phyloP scores from a whole-genome alignment of 371 early-diverging fungal species.

The Rhizopus arrhizus region DNA sequence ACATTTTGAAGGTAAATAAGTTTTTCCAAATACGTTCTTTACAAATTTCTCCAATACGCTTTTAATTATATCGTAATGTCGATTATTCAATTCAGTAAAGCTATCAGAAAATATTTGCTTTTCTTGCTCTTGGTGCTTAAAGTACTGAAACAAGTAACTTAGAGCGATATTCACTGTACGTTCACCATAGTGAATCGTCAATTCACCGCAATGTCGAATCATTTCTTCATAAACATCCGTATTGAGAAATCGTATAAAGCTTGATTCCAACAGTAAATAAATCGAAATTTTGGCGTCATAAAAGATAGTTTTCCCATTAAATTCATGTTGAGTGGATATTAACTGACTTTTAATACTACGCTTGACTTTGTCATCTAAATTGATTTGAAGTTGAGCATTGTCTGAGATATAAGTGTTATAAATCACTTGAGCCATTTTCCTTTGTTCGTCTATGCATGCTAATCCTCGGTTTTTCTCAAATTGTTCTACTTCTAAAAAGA shows the following conservation, averaged over 20 bases:
- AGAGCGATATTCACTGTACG: constrained; percentile 25
- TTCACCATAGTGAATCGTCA: constrained; percentile 32
- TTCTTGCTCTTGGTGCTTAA: constrained; percentile 31
- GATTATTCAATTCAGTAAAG: background rate
- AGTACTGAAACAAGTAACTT: constrained; percentile 15
- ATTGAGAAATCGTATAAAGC: constrained; percentile 44
- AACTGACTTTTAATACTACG: constrained; percentile 18
- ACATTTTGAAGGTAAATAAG: background rate
- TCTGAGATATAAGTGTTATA: constrained; percentile 49
- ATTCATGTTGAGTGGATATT: constrained; percentile 19
- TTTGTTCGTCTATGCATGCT: constrained; percentile 16
- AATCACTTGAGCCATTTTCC: constrained; percentile 46
- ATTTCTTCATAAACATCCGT: constrained; percentile 32
- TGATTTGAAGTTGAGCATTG: constrained; percentile 54
- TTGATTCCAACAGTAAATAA: constrained; percentile 47
- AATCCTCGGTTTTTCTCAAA: constrained; percentile 36
- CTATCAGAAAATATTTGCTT: constrained; percentile 3
- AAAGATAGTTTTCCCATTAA: background rate
- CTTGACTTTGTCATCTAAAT: constrained; percentile 55
- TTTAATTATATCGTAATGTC: constrained; percentile 36
- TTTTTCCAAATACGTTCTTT: constrained; percentile 6
- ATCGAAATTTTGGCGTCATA: constrained; percentile 45
- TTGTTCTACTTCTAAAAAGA: constrained; percentile 55
- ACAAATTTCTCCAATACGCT: constrained; percentile 40
- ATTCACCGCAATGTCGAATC: constrained; percentile 37